A percentile compares a stretch with the other conserved stretches of the same genome.
phyloP scores from a whole-genome alignment of 306 rosid species.

The Vachellia collinsii region DNA sequence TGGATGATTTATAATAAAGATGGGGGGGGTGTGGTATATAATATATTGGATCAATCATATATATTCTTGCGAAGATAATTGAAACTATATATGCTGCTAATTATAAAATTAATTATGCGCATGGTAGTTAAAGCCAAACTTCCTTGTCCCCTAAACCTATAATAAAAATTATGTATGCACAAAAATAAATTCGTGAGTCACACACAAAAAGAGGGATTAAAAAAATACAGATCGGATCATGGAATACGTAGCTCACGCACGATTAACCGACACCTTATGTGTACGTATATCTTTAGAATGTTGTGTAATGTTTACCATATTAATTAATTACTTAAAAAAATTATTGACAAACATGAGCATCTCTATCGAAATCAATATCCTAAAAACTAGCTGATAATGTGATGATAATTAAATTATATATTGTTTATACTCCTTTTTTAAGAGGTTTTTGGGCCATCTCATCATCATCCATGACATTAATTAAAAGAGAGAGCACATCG shows the following conservation, averaged over 20 bases:
- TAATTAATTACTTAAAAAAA: not conserved
- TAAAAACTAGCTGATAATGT: constrained; percentile 2
- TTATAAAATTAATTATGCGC: not conserved
- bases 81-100: too few relatives aligned
- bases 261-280: constrained; percentile 41
- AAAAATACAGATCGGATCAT: constrained; percentile 33
- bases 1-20: too few relatives aligned
- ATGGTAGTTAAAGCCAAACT: constrained; percentile 33
- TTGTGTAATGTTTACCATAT: constrained; percentile 34
- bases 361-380: constrained; percentile 34
- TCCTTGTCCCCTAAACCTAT: constrained; percentile 27
- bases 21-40: too few relatives aligned
- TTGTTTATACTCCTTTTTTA: constrained; percentile 26
- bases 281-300: not conserved
- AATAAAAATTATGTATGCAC: too few relatives aligned
- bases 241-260: constrained; percentile 29
- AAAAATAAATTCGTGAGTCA: constrained; percentile 17
- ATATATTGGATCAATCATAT: too few relatives aligned
- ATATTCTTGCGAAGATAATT: too few relatives aligned
- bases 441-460: constrained; percentile 27
- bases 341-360: constrained; percentile 11
- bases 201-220: not conserved
- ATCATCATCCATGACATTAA: constrained; percentile 45
- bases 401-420: constrained; percentile 21
- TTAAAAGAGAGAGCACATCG: constrained; percentile 28